These are phyloP conservation scores for Candida boidinii DNA, from an alignment of 805 yeast species.

Conservation along the genomic window DNA sequence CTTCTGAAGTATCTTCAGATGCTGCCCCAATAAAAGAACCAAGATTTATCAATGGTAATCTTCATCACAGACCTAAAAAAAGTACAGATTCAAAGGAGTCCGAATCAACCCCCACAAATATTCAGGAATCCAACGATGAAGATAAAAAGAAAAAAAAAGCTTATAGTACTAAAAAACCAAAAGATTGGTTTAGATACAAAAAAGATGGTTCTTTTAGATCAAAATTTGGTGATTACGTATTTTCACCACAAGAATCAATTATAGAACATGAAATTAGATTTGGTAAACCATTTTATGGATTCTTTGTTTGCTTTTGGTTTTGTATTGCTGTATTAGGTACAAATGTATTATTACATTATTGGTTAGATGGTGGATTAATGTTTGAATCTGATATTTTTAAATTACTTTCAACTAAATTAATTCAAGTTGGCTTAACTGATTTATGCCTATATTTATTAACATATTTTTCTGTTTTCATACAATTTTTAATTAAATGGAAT, in stretches of 20 bases:
- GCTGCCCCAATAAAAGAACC: too few relatives aligned
- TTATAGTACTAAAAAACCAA: too few relatives aligned
- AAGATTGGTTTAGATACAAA: conserved; percentile 12
- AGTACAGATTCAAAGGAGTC: too few relatives aligned
- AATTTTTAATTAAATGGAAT: conserved; percentile 37
- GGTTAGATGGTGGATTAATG: conserved; percentile 33
- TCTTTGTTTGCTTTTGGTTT: conserved; percentile 76
- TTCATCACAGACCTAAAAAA: too few relatives aligned
- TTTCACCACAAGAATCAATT: conserved; percentile 35
- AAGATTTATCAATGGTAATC: too few relatives aligned
- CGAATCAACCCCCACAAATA: too few relatives aligned
- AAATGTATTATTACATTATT: conserved; percentile 46
- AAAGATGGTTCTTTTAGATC: conserved; percentile 33
- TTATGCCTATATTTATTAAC: conserved; percentile 60
- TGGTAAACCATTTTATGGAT: conserved; percentile 58
- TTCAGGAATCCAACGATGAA: too few relatives aligned
- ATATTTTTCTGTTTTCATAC: conserved; percentile 55
- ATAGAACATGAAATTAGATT: conserved; percentile 42
- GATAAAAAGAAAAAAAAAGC: too few relatives aligned
- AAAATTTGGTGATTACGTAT: conserved; percentile 46
- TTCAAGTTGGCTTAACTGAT: conserved; percentile 68
- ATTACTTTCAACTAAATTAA: conserved; percentile 51
- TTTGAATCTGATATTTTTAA: conserved; percentile 45
- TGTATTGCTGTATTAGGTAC: conserved; percentile 47
- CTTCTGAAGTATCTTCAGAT: too few relatives aligned